A percentile compares a stretch with the other conserved stretches of the same genome.
Evolutionary conservation across 1,284 basidiomycete species (phyloP).

Genomic region (Apiotrichum veenhuisii): DNA sequence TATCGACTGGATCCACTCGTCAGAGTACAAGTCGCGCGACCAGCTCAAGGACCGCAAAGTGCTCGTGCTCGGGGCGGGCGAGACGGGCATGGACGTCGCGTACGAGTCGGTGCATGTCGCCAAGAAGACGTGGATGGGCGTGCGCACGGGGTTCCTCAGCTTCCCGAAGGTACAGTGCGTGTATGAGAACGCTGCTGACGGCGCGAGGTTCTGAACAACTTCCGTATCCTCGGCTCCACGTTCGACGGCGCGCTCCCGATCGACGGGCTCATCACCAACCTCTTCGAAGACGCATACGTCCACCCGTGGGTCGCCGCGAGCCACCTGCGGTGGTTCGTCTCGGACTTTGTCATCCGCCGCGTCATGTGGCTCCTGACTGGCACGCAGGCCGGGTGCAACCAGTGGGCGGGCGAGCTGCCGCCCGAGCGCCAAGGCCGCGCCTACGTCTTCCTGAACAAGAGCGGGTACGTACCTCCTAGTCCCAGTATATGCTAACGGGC

Average conservation of each 20-base stretch:
- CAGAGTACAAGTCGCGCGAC: slow-evolving; percentile 54
- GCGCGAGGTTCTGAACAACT: slow-evolving; percentile 57
- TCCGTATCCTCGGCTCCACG: slow-evolving; percentile 56
- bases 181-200: background rate
- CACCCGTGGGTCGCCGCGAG: slow-evolving; percentile 58
- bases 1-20: slow-evolving; percentile 55
- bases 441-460: slow-evolving; percentile 52
- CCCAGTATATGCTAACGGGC: no score
- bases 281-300: slow-evolving; percentile 47
- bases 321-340: slow-evolving; percentile 63
- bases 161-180: slow-evolving; percentile 58
- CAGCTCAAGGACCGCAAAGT: slow-evolving; percentile 56
- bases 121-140: slow-evolving; percentile 58
- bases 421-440: slow-evolving; percentile 58
- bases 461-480: no score
- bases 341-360: slow-evolving; percentile 62
- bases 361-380: slow-evolving; percentile 63
- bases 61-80: slow-evolving; percentile 61
- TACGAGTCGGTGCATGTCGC: slow-evolving; percentile 52
- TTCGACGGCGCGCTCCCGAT: slow-evolving; percentile 58
- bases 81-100: slow-evolving; percentile 65
- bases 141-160: slow-evolving; percentile 57
- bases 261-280: slow-evolving; percentile 51
- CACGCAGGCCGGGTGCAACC: slow-evolving; percentile 62
- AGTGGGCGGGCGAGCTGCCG: slow-evolving; percentile 65